phyloP scores from a whole-genome alignment of 768 basidiomycete genomes.

The Lepiota venenata region DNA sequence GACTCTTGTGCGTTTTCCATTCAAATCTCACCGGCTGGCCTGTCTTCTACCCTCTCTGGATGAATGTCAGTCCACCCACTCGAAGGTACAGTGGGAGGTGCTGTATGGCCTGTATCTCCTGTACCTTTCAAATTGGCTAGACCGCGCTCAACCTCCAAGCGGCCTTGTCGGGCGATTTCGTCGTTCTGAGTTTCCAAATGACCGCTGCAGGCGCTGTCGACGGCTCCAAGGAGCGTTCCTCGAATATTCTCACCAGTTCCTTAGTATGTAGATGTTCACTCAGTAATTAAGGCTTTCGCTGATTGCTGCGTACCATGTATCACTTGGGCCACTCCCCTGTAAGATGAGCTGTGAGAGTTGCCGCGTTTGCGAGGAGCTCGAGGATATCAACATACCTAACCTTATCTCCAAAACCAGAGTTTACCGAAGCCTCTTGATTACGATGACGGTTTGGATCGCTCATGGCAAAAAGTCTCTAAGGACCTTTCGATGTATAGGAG shows the following conservation, averaged over 20 bases:
- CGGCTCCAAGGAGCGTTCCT: constrained; percentile 36
- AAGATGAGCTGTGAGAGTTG: background rate
- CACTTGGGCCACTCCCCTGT: constrained; percentile 32
- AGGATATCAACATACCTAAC: background rate
- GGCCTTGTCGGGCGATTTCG: constrained; percentile 33
- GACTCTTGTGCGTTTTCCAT: no score
- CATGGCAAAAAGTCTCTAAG: no score
- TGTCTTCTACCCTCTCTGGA: no score
- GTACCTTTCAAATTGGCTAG: constrained; percentile 25
- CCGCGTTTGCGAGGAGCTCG: background rate
- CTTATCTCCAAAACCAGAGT: no score
- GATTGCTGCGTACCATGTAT: constrained; percentile 28
- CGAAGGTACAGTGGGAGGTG: no score
- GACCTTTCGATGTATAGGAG: no score
- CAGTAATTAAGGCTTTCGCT: background rate
- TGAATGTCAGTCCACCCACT: no score
- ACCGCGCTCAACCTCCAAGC: constrained; percentile 37
- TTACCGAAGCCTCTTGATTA: no score
- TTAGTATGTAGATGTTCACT: constrained; percentile 11
- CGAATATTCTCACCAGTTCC: constrained; percentile 44
- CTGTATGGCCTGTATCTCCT: no score
- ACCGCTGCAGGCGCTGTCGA: constrained; percentile 30
- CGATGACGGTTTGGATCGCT: no score
- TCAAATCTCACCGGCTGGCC: no score
- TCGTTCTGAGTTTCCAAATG: constrained; percentile 23